Conservation (phyloP, 805 yeast genomes). For the Debaryomyces hansenii region DNA sequence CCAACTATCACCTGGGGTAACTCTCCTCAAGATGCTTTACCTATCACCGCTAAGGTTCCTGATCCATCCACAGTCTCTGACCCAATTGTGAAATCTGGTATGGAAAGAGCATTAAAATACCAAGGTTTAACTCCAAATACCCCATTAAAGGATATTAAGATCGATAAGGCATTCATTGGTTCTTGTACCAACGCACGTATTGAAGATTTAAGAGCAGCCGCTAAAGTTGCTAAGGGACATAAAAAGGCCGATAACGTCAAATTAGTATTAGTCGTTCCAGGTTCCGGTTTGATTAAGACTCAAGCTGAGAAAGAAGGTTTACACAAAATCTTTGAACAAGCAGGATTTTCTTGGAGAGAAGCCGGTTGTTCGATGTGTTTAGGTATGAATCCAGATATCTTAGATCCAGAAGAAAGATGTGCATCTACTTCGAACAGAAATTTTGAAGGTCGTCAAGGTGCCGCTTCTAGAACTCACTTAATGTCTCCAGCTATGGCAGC, state of each 20-base stretch:
- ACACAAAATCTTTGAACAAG: slow-evolving; percentile 83
- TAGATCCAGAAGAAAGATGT: slow-evolving; percentile 94
- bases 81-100: slow-evolving; percentile 75
- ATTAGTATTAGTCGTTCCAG: slow-evolving; percentile 91
- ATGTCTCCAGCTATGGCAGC: slow-evolving; percentile 99
- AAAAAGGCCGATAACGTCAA: slow-evolving; percentile 79
- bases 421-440: slow-evolving; percentile 99
- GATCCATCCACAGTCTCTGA: slow-evolving; percentile 76
- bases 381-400: slow-evolving; percentile 98
- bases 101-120: slow-evolving; percentile 88
- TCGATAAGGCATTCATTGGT: slow-evolving; percentile 96
- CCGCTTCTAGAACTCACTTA: slow-evolving; percentile 89
- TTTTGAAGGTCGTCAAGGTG: slow-evolving; percentile 99
- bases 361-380: slow-evolving; percentile 99
- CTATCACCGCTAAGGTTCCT: slow-evolving; percentile 87
- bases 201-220: slow-evolving; percentile 96
- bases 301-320: slow-evolving; percentile 96
- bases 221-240: slow-evolving; percentile 87
- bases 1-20: slow-evolving; percentile 99
- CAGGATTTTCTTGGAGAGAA: slow-evolving; percentile 99
- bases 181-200: slow-evolving; percentile 98
- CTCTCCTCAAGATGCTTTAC: slow-evolving; percentile 97
- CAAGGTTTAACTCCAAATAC: slow-evolving; percentile 89
- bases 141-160: slow-evolving; percentile 67
- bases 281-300: slow-evolving; percentile 90